Percentiles rank a stretch among this genome's conserved stretches.
These are phyloP conservation scores for Aspergillus cavernicola DNA, from an alignment of 495 filamentous ascomycete genomes.

Conservation along the genomic window DNA sequence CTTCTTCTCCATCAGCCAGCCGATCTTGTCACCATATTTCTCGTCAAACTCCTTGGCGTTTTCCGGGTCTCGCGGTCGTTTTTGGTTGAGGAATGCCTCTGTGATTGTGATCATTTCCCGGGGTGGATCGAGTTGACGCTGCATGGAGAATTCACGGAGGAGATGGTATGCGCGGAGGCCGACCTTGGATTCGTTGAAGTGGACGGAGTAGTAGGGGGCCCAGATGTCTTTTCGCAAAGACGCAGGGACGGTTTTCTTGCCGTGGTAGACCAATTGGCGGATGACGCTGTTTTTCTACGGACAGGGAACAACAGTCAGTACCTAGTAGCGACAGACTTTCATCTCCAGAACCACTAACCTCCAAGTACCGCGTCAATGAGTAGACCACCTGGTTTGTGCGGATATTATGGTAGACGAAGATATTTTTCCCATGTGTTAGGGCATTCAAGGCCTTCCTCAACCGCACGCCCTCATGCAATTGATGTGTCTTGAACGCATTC, in stretches of 20 bases:
- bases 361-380: constrained; percentile 63
- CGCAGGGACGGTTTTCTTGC: constrained; percentile 81
- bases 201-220: constrained; percentile 72
- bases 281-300: constrained; percentile 64
- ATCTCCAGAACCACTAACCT: constrained; percentile 46
- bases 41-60: constrained; percentile 40
- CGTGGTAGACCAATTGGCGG: constrained; percentile 77
- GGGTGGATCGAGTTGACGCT: constrained; percentile 42
- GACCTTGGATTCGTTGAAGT: constrained; percentile 59
- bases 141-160: constrained; percentile 71
- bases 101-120: constrained; percentile 48
- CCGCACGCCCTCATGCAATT: constrained; percentile 36
- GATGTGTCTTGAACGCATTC: constrained; percentile 41
- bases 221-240: constrained; percentile 87
- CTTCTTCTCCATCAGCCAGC: constrained; percentile 46
- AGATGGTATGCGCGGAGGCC: constrained; percentile 74
- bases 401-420: constrained; percentile 81
- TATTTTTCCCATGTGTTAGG: constrained; percentile 58
- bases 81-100: constrained; percentile 44
- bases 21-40: constrained; percentile 40
- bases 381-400: constrained; percentile 80
- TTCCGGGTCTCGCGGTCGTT: constrained; percentile 59
- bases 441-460: constrained; percentile 46
- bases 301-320: constrained; percentile 1
- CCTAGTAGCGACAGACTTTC: background rate